Conservation (phyloP, 2,329 filamentous ascomycete species). For the Scolecobasidium constrictum region DNA sequence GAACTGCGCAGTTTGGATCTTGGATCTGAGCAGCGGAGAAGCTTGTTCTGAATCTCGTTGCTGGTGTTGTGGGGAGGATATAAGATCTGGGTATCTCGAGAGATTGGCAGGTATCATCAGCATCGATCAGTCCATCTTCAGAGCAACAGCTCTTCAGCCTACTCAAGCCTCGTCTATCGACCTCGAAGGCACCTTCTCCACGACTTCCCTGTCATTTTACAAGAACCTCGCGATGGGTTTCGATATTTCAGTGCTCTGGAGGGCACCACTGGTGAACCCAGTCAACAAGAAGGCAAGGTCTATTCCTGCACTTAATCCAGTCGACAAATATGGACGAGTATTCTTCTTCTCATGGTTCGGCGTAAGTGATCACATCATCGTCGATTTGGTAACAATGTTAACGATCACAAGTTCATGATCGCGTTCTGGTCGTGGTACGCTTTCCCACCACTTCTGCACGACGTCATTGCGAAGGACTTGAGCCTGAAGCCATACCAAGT, state of each 20-base stretch:
- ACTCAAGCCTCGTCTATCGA: no score
- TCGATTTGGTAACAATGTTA: no score
- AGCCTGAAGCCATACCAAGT: constrained; percentile 59
- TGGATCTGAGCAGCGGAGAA: not conserved
- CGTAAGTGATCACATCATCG: no score
- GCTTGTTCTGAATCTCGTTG: not conserved
- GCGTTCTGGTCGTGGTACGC: constrained; percentile 78
- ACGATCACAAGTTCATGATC: constrained; percentile 44
- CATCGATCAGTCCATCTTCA: no score
- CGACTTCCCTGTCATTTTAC: no score
- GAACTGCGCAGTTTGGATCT: not conserved
- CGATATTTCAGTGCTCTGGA: constrained; percentile 9
- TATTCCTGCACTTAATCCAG: constrained; percentile 66
- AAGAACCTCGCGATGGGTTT: no score
- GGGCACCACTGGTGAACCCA: constrained; percentile 65
- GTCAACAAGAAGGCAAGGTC: constrained; percentile 74
- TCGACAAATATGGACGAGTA: constrained; percentile 72
- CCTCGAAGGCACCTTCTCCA: no score
- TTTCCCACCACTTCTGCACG: constrained; percentile 70
- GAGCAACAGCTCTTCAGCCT: no score
- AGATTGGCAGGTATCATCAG: no score
- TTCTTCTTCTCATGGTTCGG: constrained; percentile 87
- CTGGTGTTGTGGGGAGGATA: no score
- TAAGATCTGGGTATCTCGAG: no score
- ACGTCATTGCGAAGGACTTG: constrained; percentile 72